Evolutionary conservation across 192 early-diverging fungal species (phyloP), one percentile per base, ranked within the genome.

Genomic region (Thoreauomyces humboldtii): DNA sequence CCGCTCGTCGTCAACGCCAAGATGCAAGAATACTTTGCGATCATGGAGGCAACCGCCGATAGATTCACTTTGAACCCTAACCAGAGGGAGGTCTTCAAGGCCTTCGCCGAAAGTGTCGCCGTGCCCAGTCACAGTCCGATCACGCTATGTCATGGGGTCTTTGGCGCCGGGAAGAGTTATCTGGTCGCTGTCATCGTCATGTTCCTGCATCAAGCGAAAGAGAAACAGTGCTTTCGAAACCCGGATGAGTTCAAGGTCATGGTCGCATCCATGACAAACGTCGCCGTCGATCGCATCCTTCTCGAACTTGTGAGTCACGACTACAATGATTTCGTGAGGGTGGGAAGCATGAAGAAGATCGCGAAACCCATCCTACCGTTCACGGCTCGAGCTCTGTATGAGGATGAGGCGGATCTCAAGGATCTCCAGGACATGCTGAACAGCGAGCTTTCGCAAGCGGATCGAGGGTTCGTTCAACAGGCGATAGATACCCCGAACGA

Each of bases 351-450:
- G 37, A 76, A 75, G 37, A 81, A 81, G 64, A 81, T 81, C 43
- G 63, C 72, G 7, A 79, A 80, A 59, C 24, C 51, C 2, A 19
- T 81, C 3, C 58, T 81, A 2, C 79, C 79, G 37, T 80, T 69
- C 58, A 70, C 73, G 22, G 57, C 66, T 19, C 72, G 75, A 37
- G 53, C 67, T 34, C 48, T 61, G 25, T 31, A 56, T 14, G 27
- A n/a, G 38, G 38, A 56, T 22, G 14, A 22, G 9, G 22, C 14
- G 73, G 91, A 94, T 54, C 66, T 90, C 44, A 88, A 89, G 34
- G 91, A 93, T 42, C 80, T 95, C 0, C 85, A 89, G 54, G 47
- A 75, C 11, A 90, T 92, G 80, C 74, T 95, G 2, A 80, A 88
- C 22, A 78, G 81, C 11, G 51, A 54, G 48, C 6, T 17, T 12